These are phyloP conservation scores for Zygosaccharomyces siamensis DNA, from an alignment of 805 yeast genomes.

Conservation along the genomic window DNA sequence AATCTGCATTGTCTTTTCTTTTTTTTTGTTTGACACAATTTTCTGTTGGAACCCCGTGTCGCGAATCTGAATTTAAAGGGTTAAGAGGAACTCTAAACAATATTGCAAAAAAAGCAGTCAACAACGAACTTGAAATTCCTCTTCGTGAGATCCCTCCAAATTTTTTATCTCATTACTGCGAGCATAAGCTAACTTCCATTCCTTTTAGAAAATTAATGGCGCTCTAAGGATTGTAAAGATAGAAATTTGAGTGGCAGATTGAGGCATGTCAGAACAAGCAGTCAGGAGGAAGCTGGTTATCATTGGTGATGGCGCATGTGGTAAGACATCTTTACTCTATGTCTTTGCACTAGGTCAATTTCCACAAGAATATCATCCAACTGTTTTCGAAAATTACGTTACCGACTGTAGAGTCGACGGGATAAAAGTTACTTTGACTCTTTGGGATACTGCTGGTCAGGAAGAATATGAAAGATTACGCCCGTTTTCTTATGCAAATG, in stretches of 20 bases:
- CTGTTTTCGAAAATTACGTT: conserved; percentile 91
- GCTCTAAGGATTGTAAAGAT: neutral
- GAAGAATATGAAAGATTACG: conserved; percentile 89
- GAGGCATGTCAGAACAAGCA: conserved; percentile 29
- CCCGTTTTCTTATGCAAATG: conserved; percentile 82
- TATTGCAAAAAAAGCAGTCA: neutral
- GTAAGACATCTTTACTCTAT: conserved; percentile 83
- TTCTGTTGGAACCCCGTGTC: neutral
- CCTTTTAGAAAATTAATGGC: neutral
- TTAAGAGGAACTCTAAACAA: neutral
- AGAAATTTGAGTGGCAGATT: neutral
- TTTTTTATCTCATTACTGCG: too few species aligned
- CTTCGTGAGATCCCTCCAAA: too few species aligned
- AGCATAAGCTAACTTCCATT: neutral
- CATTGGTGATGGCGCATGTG: conserved; percentile 95
- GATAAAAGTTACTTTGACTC: conserved; percentile 77
- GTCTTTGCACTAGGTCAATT: conserved; percentile 91
- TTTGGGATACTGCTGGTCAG: conserved; percentile 98
- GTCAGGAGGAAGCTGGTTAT: conserved; percentile 75
- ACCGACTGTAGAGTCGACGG: conserved; percentile 94
- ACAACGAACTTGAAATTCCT: neutral
- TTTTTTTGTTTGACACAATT: conserved; percentile 3
- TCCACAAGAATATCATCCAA: conserved; percentile 89
- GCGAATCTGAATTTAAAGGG: neutral
- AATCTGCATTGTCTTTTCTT: neutral